Conservation (phyloP, 805 yeast genomes). For the Candida ponderosae region DNA sequence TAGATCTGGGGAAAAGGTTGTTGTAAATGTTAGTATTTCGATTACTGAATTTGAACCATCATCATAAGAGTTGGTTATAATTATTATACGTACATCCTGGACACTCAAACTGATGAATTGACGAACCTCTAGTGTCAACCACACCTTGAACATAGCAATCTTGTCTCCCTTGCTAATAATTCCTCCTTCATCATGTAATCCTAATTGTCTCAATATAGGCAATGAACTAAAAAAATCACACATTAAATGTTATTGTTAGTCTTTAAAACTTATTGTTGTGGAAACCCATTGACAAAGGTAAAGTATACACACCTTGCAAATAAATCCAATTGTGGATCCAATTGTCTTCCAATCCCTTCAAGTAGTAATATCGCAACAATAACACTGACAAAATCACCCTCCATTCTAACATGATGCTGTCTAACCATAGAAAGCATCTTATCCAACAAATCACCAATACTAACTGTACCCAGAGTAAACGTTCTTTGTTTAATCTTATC, state of each 20-base stretch:
- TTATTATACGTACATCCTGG: slow-evolving; percentile 51
- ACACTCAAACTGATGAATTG: slow-evolving; percentile 79
- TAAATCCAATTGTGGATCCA: slow-evolving; percentile 87
- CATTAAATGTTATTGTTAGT: neutral
- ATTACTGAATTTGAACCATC: neutral
- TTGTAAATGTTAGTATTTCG: neutral
- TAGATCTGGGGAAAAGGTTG: slow-evolving; percentile 26
- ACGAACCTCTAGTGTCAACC: slow-evolving; percentile 86
- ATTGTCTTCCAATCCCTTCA: slow-evolving; percentile 93
- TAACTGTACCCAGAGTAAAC: slow-evolving; percentile 84
- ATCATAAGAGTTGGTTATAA: neutral
- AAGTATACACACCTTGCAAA: slow-evolving; percentile 88
- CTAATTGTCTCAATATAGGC: slow-evolving; percentile 78
- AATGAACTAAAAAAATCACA: slow-evolving; percentile 46
- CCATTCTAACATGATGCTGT: slow-evolving; percentile 93
- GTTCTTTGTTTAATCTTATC: slow-evolving; percentile 77
- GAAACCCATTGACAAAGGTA: slow-evolving; percentile 26
- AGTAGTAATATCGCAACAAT: slow-evolving; percentile 86
- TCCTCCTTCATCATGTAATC: slow-evolving; percentile 59
- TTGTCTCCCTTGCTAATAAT: slow-evolving; percentile 49
- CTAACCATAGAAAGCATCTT: slow-evolving; percentile 88
- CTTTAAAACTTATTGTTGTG: slow-evolving; percentile 16
- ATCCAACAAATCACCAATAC: slow-evolving; percentile 85
- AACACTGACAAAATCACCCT: slow-evolving; percentile 91
- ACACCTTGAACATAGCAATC: slow-evolving; percentile 79